phyloP scores from a whole-genome alignment of 164 flowering plant genomes.

The Protea cynaroides region DNA sequence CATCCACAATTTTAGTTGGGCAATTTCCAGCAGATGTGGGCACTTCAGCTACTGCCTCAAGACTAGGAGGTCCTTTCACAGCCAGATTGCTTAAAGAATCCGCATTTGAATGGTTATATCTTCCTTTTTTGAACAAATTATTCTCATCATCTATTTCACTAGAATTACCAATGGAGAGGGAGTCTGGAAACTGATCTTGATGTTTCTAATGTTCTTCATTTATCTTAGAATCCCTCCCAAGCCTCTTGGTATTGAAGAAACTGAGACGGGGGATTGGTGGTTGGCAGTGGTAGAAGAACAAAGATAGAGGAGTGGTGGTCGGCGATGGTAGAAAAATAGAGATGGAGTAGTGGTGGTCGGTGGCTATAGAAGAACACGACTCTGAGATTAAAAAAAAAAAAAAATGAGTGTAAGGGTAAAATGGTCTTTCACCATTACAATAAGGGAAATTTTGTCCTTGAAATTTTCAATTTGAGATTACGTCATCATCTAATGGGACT shows the following conservation, averaged over 20 bases:
- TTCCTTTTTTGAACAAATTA: constrained; percentile 32
- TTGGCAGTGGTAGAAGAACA: too few relatives aligned
- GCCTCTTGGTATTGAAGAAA: constrained; percentile 18
- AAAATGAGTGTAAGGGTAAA: too few relatives aligned
- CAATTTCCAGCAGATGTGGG: constrained; percentile 18
- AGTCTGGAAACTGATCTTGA: constrained; percentile 36
- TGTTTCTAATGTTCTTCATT: constrained; percentile 30
- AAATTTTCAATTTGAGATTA: too few relatives aligned
- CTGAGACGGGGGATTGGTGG: too few relatives aligned
- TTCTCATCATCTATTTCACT: constrained; percentile 49
- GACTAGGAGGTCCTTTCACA: constrained; percentile 27
- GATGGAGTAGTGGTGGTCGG: too few relatives aligned
- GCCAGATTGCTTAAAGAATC: constrained; percentile 34
- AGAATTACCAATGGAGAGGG: constrained; percentile 53
- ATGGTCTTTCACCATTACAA: too few relatives aligned
- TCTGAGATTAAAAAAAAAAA: too few relatives aligned
- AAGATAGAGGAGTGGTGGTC: too few relatives aligned
- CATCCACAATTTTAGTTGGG: constrained; percentile 21
- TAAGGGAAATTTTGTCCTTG: too few relatives aligned
- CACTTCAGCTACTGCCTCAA: constrained; percentile 27
- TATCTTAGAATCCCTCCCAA: constrained; percentile 31
- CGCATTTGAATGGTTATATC: constrained; percentile 35
- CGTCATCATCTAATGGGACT: too few relatives aligned
- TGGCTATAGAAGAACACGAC: too few relatives aligned
- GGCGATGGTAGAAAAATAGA: too few relatives aligned